phyloP scores from a whole-genome alignment of 148 eudicot genomes.

The Rhododendron kiyosumense region DNA sequence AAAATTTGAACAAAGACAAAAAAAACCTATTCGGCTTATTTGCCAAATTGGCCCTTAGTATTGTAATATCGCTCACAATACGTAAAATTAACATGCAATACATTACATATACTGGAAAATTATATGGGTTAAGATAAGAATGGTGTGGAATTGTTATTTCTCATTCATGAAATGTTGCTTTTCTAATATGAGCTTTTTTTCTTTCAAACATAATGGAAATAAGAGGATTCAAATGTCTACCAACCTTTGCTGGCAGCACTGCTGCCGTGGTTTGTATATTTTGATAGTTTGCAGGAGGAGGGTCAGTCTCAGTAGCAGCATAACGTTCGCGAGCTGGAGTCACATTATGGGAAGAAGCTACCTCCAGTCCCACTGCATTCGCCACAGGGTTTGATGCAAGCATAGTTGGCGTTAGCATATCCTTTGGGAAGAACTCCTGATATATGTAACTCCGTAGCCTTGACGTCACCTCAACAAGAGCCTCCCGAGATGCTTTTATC shows the following conservation, averaged over 20 bases:
- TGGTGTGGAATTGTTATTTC: not conserved
- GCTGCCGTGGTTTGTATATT: conserved; percentile 28
- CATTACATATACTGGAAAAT: not conserved
- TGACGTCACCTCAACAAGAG: conserved; percentile 83
- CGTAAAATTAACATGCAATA: not conserved
- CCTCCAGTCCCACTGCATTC: conserved; percentile 34
- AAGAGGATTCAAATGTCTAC: not conserved
- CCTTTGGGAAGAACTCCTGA: conserved; percentile 56
- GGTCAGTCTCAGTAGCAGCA: conserved; percentile 36
- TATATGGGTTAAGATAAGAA: not conserved
- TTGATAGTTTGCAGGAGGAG: conserved; percentile 37
- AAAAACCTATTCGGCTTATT: no score
- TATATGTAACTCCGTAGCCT: conserved; percentile 65
- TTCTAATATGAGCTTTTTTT: not conserved
- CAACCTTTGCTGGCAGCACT: conserved; percentile 53
- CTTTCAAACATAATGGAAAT: not conserved
- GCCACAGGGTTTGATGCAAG: conserved; percentile 37
- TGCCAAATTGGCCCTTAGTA: not conserved
- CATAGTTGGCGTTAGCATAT: conserved; percentile 38
- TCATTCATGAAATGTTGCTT: not conserved
- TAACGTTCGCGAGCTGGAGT: conserved; percentile 30
- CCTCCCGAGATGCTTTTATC: conserved; percentile 92
- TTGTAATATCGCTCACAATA: not conserved
- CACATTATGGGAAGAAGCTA: conserved; percentile 35
- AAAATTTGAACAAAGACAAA: no score